Conservation (phyloP, 2,329 filamentous ascomycete genomes). For the Dryadomyces quercus-mongolicae region DNA sequence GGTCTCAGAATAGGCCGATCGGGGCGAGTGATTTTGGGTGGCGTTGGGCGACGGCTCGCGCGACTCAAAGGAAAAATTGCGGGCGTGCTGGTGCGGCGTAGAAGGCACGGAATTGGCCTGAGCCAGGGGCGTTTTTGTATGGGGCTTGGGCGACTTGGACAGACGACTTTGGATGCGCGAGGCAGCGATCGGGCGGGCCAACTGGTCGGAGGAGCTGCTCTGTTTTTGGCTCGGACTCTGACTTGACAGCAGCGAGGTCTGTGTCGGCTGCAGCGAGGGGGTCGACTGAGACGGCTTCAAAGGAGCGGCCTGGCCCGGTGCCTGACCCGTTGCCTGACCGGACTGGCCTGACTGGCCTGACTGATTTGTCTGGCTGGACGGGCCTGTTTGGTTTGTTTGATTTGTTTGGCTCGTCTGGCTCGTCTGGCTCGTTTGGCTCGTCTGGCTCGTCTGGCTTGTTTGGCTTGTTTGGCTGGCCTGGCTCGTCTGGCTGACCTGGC, state of each 20-base stretch:
- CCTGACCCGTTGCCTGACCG: too few relatives aligned
- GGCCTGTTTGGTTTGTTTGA: too few relatives aligned
- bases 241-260: too few relatives aligned
- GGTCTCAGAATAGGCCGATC: constrained; percentile 82
- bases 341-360: too few relatives aligned
- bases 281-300: too few relatives aligned
- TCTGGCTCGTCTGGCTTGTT: not conserved
- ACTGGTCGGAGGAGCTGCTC: constrained; percentile 3
- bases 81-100: constrained; percentile 79
- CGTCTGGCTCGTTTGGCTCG: not conserved
- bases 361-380: too few relatives aligned
- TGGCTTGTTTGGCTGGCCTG: constrained; percentile 5
- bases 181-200: not conserved
- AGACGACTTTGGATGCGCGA: constrained; percentile 14
- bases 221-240: too few relatives aligned
- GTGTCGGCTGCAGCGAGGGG: too few relatives aligned
- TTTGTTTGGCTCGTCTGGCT: not conserved
- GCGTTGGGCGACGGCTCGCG: constrained; percentile 68
- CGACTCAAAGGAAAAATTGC: constrained; percentile 70
- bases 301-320: too few relatives aligned
- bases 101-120: constrained; percentile 87
- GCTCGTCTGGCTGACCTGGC: constrained; percentile 3
- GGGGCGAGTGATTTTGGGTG: constrained; percentile 69
- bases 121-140: constrained; percentile 18
- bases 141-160: constrained; percentile 16